Evolutionary conservation across 345 rosid genomes (phyloP), one percentile per base, ranked within the genome.

Genomic region (Cardiospermum halicacabum): DNA sequence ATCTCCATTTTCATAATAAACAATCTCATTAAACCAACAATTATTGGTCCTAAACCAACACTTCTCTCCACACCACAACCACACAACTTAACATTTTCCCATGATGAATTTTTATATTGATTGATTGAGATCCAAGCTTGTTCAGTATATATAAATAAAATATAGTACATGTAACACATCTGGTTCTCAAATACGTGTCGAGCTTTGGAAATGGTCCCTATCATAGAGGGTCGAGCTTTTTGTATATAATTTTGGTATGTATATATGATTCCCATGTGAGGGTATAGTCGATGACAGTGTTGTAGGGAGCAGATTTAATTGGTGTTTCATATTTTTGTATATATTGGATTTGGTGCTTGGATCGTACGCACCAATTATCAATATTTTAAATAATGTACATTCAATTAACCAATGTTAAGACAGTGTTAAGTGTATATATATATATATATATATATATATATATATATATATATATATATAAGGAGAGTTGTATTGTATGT

Each of bases 31-130:
- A 70, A n/a, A 53, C 45, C 74, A 53, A 66, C 78, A 79, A 81
- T 84, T 64, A 87, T 87, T 86, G 87, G 69, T 64, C 72, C 59
- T 56, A 76, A 45, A 43, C 60, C 54, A 69, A 53, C 80, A 71
- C 78, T 58, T 70, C 65, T 5, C 24, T 60, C 63, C 58, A 28
- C 50, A 28, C 56, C 70, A 68, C 15, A 43, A 50, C 75, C 53
- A 67, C 18, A 48, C 19, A 21, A 39, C 72, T 32, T 9, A n/a
- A 66, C 65, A 56, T 67, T 56, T 61, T 49, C 60, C 74, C 72
- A 73, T 61, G 67, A 70, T 67, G 71, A n/a, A n/a, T n/a, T n/a
- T n/a, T 60, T 59, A 36, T 58, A 62, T 66, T 65, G 59, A 16
- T 0, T 37, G 5, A 54, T 72, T 67, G 21, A 43, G 31, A 47